Evolutionary conservation across 169 alveolate genomes (phyloP).

Genomic region (Eimeria maxima): DNA sequence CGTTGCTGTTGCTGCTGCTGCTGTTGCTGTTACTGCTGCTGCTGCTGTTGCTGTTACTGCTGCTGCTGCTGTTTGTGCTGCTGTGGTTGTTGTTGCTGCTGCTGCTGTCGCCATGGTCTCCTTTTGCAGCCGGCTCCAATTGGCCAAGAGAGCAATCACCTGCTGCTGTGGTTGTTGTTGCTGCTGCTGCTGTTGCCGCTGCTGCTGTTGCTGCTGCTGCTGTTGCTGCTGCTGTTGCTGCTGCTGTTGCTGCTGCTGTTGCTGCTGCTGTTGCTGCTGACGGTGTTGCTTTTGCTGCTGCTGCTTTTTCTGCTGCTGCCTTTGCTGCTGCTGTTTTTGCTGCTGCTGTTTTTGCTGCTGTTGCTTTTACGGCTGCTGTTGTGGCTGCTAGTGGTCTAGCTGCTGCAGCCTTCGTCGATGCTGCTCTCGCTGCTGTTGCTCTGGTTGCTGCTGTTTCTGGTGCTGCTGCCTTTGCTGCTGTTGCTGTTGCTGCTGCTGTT

Average conservation of each 20-base stretch:
- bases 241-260: slow-evolving; percentile 25
- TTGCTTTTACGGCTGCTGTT: neutral
- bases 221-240: slow-evolving; percentile 14
- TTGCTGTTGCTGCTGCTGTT: no score
- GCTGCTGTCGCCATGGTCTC: neutral
- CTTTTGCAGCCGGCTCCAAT: no score
- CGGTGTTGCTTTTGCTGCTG: no score
- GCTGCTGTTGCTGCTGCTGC: slow-evolving; percentile 39
- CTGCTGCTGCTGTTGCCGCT: slow-evolving; percentile 16
- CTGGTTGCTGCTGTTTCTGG: neutral
- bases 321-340: no score
- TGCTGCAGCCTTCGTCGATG: no score
- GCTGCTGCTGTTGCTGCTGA: no score
- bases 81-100: slow-evolving; percentile 5
- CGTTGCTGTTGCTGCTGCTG: slow-evolving; percentile 16
- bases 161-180: slow-evolving; percentile 40
- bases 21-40: neutral
- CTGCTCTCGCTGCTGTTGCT: no score
- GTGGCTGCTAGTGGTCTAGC: slow-evolving; percentile 1
- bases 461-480: neutral
- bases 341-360: neutral
- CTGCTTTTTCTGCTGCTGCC: no score
- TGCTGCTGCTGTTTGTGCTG: neutral
- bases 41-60: neutral
- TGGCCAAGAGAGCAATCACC: neutral